Conservation (phyloP, 768 basidiomycete genomes). For the Phaeotremella fagi region DNA sequence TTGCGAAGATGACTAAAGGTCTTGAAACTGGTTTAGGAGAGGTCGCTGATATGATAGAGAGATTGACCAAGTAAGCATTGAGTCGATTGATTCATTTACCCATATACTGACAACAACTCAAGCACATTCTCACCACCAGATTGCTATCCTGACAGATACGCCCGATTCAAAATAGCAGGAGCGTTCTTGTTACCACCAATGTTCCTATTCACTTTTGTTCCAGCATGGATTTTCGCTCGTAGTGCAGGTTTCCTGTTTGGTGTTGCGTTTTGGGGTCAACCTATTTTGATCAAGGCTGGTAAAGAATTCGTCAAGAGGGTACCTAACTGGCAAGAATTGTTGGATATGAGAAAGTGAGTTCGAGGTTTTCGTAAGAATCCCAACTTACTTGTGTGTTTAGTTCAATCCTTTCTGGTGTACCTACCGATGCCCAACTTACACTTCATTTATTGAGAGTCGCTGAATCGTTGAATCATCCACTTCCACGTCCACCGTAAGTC, state of each 20-base stretch:
- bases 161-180: constrained; percentile 48
- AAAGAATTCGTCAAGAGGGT: constrained; percentile 41
- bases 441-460: constrained; percentile 49
- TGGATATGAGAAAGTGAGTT: constrained; percentile 49
- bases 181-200: constrained; percentile 47
- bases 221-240: constrained; percentile 46
- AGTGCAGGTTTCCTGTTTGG: constrained; percentile 47
- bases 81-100: neutral
- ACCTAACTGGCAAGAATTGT: constrained; percentile 49
- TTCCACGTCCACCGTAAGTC: constrained; percentile 44
- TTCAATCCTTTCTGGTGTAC: constrained; percentile 49
- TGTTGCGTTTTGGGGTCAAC: constrained; percentile 49
- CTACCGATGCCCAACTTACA: constrained; percentile 50
- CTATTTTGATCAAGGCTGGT: constrained; percentile 41
- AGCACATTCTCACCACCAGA: constrained; percentile 45
- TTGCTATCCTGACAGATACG: constrained; percentile 45
- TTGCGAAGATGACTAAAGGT: constrained; percentile 47
- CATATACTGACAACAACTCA: neutral
- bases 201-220: constrained; percentile 43
- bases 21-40: constrained; percentile 47
- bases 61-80: constrained; percentile 46
- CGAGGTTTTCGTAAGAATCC: neutral
- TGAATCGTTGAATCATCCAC: constrained; percentile 40
- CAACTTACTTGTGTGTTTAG: constrained; percentile 21
- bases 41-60: constrained; percentile 48